A percentile compares a stretch with the other conserved stretches of the same genome.
These are phyloP conservation scores for Phanerochaete carnosa DNA, from an alignment of 768 basidiomycete species.

Conservation along the genomic window DNA sequence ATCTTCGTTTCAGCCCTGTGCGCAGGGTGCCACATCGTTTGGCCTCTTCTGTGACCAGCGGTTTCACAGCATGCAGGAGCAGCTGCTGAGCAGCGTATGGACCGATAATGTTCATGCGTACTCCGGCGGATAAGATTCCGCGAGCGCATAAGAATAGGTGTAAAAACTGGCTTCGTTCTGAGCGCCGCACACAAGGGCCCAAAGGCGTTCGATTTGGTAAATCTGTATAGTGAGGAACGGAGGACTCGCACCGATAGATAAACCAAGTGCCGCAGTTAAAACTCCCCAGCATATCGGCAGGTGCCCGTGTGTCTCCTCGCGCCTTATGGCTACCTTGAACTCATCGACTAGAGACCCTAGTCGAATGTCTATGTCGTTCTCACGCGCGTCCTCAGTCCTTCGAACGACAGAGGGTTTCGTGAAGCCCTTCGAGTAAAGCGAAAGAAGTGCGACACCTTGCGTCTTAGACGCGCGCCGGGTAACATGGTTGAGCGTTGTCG, in stretches of 20 bases:
- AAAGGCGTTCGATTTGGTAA: neutral
- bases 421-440: constrained; percentile 82
- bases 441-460: constrained; percentile 91
- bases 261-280: constrained; percentile 70
- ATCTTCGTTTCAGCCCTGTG: constrained; percentile 35
- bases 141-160: constrained; percentile 93
- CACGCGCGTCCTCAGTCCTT: constrained; percentile 18
- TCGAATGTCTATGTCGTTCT: constrained; percentile 23
- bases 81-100: constrained; percentile 92
- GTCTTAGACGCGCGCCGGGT: constrained; percentile 82
- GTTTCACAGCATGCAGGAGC: constrained; percentile 68
- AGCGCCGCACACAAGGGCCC: neutral
- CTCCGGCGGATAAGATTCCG: constrained; percentile 85
- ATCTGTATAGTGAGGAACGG: neutral
- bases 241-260: constrained; percentile 61
- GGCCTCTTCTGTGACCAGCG: constrained; percentile 58
- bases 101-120: constrained; percentile 87
- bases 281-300: constrained; percentile 91
- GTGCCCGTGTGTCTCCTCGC: constrained; percentile 71
- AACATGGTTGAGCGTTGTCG: constrained; percentile 88
- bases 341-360: constrained; percentile 48
- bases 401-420: constrained; percentile 43
- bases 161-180: constrained; percentile 82
- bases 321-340: constrained; percentile 67
- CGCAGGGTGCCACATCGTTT: constrained; percentile 42